These are phyloP conservation scores for Sordaria brevicollis DNA, from an alignment of 495 filamentous ascomycete species.

Conservation along the genomic window DNA sequence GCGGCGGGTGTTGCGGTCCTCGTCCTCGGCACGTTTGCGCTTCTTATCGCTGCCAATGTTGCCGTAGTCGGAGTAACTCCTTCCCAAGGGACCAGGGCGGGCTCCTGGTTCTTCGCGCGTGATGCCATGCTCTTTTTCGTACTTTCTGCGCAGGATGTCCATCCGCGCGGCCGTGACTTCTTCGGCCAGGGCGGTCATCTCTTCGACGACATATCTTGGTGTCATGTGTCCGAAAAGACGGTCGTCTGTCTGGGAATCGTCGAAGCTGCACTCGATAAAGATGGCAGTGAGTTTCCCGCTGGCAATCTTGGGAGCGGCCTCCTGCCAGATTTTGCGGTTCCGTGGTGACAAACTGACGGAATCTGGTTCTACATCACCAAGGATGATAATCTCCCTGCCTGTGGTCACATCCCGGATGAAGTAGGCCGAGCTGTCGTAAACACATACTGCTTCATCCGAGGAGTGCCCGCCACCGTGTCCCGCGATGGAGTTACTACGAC, in stretches of 20 bases:
- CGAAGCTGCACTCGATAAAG: conserved; percentile 93
- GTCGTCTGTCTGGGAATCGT: conserved; percentile 60
- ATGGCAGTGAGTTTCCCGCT: conserved; percentile 60
- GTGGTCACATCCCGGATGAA: conserved; percentile 69
- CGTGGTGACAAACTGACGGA: conserved; percentile 70
- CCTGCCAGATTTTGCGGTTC: conserved; percentile 68
- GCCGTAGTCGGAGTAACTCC: conserved; percentile 1
- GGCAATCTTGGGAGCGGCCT: conserved; percentile 74
- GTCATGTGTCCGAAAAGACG: conserved; percentile 81
- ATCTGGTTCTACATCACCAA: conserved; percentile 93
- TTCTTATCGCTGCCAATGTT: conserved; percentile 29
- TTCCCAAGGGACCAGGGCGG: neutral
- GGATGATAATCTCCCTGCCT: conserved; percentile 73
- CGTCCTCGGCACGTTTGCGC: conserved; percentile 26
- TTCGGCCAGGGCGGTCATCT: conserved; percentile 60
- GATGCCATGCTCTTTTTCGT: conserved; percentile 5
- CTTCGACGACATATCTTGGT: conserved; percentile 67
- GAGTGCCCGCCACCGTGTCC: conserved; percentile 4
- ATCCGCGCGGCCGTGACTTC: conserved; percentile 44
- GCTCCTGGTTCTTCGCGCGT: neutral
- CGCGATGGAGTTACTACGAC: conserved; percentile 15
- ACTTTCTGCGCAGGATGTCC: conserved; percentile 2
- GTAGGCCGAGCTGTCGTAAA: conserved; percentile 78
- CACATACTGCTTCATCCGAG: conserved; percentile 38
- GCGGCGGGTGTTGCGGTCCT: neutral